Evolutionary conservation across 495 filamentous ascomycete genomes (phyloP).

Genomic region (Neurospora tetraspora): DNA sequence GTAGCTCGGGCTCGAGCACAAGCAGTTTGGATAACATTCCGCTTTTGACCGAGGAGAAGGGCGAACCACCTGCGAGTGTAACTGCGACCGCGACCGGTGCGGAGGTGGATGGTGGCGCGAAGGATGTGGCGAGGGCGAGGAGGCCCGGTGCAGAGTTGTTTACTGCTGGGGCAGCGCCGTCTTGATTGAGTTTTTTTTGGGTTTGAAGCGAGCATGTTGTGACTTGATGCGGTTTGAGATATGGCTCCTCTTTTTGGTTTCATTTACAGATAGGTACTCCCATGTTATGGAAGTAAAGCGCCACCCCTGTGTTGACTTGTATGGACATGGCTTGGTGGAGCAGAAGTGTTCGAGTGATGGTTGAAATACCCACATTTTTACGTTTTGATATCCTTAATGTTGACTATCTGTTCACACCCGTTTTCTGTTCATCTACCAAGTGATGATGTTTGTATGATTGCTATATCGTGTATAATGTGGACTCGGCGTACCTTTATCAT

Average conservation of each 20-base stretch:
- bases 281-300: not conserved
- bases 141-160: conserved; percentile 15
- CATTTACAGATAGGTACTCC: not conserved
- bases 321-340: not conserved
- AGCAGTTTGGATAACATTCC: conserved; percentile 46
- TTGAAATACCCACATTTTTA: not conserved
- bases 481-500: too few species aligned
- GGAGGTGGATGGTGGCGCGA: conserved; percentile 28
- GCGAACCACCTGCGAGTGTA: not conserved
- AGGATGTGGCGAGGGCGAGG: conserved; percentile 32
- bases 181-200: not conserved
- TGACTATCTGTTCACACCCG: too few species aligned
- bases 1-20: not conserved
- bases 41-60: conserved; percentile 37
- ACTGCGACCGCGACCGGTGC: conserved; percentile 28
- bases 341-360: not conserved
- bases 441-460: too few species aligned
- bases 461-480: too few species aligned
- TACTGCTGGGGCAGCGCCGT: not conserved
- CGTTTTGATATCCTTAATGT: not conserved
- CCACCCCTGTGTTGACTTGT: not conserved
- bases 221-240: not conserved
- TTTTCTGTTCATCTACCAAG: too few species aligned
- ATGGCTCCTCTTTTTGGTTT: not conserved
- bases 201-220: not conserved